Conservation (phyloP, 495 filamentous ascomycete genomes). For the Penicillium lividum region DNA sequence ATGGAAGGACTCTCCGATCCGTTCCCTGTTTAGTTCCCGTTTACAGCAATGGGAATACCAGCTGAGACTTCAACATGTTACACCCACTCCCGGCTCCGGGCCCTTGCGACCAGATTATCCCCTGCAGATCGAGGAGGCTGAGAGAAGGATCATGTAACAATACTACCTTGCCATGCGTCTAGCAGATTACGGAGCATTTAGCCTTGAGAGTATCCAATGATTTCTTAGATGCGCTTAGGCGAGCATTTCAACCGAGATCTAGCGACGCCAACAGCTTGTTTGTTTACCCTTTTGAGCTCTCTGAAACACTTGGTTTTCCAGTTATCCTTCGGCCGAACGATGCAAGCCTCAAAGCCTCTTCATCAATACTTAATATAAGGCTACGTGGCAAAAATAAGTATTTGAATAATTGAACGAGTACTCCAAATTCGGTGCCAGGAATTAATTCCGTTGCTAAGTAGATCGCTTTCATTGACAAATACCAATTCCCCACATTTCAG, state of each 20-base stretch:
- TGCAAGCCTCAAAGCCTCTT: not conserved
- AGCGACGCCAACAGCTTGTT: not conserved
- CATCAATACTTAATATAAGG: not conserved
- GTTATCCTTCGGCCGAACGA: not conserved
- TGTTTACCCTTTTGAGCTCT: not conserved
- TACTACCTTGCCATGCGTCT: not conserved
- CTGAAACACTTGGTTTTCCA: not conserved
- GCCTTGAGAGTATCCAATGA: not conserved
- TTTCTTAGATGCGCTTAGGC: not conserved
- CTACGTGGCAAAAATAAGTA: slow-evolving; percentile 11
- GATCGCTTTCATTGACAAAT: slow-evolving; percentile 21
- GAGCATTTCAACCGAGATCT: not conserved
- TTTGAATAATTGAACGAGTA: too few relatives aligned
- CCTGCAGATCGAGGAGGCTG: slow-evolving; percentile 7
- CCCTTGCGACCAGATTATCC: slow-evolving; percentile 6
- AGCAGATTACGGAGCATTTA: not conserved
- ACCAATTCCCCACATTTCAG: slow-evolving; percentile 10
- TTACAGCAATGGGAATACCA: not conserved
- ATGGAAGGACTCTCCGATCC: not conserved
- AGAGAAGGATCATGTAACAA: not conserved
- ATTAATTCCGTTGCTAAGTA: not conserved
- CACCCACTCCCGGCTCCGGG: not conserved
- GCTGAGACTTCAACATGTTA: slow-evolving; percentile 4
- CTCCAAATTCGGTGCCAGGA: too few relatives aligned
- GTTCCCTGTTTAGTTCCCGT: not conserved